Evolutionary conservation across 225 moss, liverwort and hornwort genomes (phyloP).

Genomic region (Physcomitrium patens): DNA sequence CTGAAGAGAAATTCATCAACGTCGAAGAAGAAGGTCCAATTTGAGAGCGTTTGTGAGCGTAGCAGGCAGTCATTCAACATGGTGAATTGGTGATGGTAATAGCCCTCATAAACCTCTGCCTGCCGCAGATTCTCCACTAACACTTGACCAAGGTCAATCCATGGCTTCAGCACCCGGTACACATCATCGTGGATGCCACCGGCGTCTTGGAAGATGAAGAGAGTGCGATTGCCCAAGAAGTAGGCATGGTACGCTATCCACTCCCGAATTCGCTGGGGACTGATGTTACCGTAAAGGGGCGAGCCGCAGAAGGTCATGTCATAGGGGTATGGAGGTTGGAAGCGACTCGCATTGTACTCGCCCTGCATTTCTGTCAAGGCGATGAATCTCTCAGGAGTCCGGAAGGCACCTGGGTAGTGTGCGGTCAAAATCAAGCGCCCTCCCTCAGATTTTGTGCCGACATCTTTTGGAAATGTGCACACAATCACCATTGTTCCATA

Average conservation of each 20-base stretch:
- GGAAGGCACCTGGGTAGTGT: constrained; percentile 32
- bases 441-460: constrained; percentile 39
- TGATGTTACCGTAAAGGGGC: constrained; percentile 42
- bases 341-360: constrained; percentile 37
- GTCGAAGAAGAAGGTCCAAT: constrained; percentile 69
- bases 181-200: constrained; percentile 53
- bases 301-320: constrained; percentile 54
- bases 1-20: constrained; percentile 48
- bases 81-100: constrained; percentile 59
- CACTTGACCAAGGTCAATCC: constrained; percentile 44
- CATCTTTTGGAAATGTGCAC: constrained; percentile 40
- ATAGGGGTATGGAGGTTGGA: constrained; percentile 37
- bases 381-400: constrained; percentile 40
- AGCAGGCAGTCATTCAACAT: constrained; percentile 57
- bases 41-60: constrained; percentile 46
- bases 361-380: constrained; percentile 42
- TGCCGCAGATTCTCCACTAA: constrained; percentile 32
- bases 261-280: constrained; percentile 51
- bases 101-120: constrained; percentile 56
- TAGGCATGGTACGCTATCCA: constrained; percentile 56
- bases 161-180: constrained; percentile 50
- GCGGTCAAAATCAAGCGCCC: constrained; percentile 43
- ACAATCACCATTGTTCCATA: constrained; percentile 52
- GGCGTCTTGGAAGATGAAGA: constrained; percentile 54
- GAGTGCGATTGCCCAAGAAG: constrained; percentile 40